Evolutionary conservation across 345 rosid species (phyloP), one percentile per base, ranked within the genome.

Genomic region (Acer negundo): DNA sequence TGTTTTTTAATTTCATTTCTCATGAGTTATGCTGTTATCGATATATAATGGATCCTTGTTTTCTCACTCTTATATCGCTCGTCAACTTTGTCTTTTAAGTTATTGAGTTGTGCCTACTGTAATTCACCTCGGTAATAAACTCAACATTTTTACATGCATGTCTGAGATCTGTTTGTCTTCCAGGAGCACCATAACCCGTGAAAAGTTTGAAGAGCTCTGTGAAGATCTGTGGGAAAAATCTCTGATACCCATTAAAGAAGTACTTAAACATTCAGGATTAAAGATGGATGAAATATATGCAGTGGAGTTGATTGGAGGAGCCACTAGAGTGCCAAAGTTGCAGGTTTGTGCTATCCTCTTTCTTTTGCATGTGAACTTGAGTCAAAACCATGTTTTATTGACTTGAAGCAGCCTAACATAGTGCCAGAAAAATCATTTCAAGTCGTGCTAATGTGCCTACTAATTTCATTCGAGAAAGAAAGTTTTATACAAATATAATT

Each of bases 261-360:
- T 97, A 78, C 88, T 97, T 72, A 87, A 83, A 78, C 78, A 89
- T 85, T 91, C 99, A 42, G 97, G 94, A 62, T 61, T 94, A 78
- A 87, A 91, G 82, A 80, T 86, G 66, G 93, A 90, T 75, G 98
- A 97, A 68, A 83, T 94, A 77, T 85, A 81, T 87, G 99, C 97
- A 6, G 96, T 94, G 66, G 99, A 97, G 78, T 83, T 97, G 64
- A 93, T 97, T 47, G 99, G 99, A 81, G 99, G 99, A 66, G 98
- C 97, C 75, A 94, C 97, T 59, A 89, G 99, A 87, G 98, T 97
- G 73, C 99, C 99, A 74, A 97, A 97, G 85, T 90, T 97, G 87
- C 97, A 97, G 98, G 99, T 97, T 81, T 74, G 87, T 70, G 58
- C 71, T 79, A 35, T 66, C 49, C 49, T 68, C 46, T 61, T 66